Evolutionary conservation across 805 yeast species (phyloP).

Genomic region (Pichia sporocuriosa): DNA sequence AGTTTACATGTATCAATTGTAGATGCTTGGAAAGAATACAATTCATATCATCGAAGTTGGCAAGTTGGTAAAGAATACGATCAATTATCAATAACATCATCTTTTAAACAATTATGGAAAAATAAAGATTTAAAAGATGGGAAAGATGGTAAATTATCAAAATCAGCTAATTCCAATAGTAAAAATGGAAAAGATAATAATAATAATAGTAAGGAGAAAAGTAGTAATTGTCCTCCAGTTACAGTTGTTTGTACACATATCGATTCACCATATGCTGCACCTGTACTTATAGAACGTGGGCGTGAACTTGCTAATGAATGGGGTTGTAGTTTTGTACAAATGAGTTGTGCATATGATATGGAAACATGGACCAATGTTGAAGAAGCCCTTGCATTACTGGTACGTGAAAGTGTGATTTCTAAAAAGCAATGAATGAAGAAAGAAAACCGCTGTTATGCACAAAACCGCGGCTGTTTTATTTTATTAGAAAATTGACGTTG

Average conservation of each 20-base stretch:
- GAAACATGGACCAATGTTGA: constrained; percentile 44
- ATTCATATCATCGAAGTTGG: constrained; percentile 50
- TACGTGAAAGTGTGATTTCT: constrained; percentile 38
- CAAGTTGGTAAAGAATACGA: constrained; percentile 62
- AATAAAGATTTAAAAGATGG: too few relatives aligned
- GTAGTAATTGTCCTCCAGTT: constrained; percentile 55
- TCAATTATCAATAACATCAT: constrained; percentile 51
- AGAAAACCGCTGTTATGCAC: too few relatives aligned
- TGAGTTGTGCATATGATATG: constrained; percentile 41
- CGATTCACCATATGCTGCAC: constrained; percentile 52
- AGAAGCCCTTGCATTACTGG: constrained; percentile 46
- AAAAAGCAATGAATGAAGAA: too few relatives aligned
- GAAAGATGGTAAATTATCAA: too few relatives aligned
- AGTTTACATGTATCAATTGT: constrained; percentile 49
- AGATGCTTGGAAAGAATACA: constrained; percentile 71
- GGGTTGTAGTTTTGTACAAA: constrained; percentile 58
- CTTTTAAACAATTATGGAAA: constrained; percentile 54
- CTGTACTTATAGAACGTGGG: constrained; percentile 53
- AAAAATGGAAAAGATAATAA: too few relatives aligned
- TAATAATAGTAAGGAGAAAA: too few relatives aligned
- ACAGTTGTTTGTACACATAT: constrained; percentile 61
- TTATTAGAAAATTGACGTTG: too few relatives aligned
- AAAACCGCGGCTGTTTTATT: too few relatives aligned
- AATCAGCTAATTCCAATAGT: too few relatives aligned
- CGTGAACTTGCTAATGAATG: constrained; percentile 48